A percentile compares a stretch with the other conserved stretches of the same genome.
These are phyloP conservation scores for Macrophomina tecta DNA, from an alignment of 2,329 filamentous ascomycete species.

Conservation along the genomic window DNA sequence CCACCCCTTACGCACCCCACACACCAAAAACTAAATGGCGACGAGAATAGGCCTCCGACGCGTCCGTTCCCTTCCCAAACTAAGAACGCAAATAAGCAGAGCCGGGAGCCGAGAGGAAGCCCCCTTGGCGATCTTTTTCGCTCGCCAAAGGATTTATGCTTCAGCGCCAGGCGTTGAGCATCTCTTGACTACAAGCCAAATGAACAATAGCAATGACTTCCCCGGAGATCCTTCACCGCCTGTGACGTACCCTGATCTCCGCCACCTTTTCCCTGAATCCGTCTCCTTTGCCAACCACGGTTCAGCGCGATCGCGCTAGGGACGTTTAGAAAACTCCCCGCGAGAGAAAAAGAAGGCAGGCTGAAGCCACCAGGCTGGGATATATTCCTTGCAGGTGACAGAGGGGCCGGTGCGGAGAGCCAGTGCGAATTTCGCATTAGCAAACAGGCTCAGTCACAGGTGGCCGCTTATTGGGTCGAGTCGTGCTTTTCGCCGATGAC, in stretches of 20 bases:
- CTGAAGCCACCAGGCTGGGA: background rate
- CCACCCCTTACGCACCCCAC: background rate
- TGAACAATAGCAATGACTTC: too few species aligned
- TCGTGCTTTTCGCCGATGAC: too few species aligned
- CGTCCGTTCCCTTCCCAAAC: too few species aligned
- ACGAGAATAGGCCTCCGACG: background rate
- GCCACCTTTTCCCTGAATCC: background rate
- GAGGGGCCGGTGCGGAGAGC: too few species aligned
- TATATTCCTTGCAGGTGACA: too few species aligned
- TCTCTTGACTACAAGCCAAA: too few species aligned
- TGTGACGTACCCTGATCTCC: background rate
- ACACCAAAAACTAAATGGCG: background rate
- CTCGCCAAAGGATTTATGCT: too few species aligned
- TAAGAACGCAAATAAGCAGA: too few species aligned
- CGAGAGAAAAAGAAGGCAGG: background rate
- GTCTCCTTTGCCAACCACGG: background rate
- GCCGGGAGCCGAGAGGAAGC: too few species aligned
- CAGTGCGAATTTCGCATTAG: too few species aligned
- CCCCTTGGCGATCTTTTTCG: too few species aligned
- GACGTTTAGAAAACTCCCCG: constrained; percentile 3
- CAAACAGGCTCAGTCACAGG: background rate
- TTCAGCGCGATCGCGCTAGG: background rate
- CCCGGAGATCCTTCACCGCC: background rate
- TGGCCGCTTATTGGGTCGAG: background rate
- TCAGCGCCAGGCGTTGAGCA: too few species aligned